These are phyloP conservation scores for Porphyridium purpureum DNA, from an alignment of 23 red algal species.

Conservation along the genomic window DNA sequence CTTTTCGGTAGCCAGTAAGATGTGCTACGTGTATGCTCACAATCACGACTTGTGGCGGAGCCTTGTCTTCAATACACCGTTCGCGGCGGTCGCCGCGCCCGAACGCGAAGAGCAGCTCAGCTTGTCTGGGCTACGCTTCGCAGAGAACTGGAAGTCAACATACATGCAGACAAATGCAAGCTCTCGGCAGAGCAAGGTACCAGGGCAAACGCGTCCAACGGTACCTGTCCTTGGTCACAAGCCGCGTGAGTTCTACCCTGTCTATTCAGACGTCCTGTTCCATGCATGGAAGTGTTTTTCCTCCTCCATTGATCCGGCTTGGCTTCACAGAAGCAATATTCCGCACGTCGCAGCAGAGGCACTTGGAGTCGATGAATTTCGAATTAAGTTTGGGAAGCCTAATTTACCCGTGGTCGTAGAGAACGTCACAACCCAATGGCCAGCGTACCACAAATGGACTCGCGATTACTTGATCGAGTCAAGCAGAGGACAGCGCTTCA, in stretches of 20 bases:
- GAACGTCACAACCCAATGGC: background rate
- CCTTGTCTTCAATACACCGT: constrained; percentile 2
- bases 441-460: constrained; percentile 6
- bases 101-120: background rate
- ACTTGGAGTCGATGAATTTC: constrained; percentile 3
- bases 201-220: background rate
- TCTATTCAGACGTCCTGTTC: constrained; percentile 40
- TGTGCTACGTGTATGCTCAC: background rate
- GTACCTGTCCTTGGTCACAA: background rate
- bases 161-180: background rate
- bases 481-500: constrained; percentile 1
- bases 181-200: background rate
- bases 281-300: background rate
- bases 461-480: background rate
- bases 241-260: background rate
- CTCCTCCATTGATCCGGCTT: background rate
- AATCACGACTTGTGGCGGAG: constrained; percentile 22
- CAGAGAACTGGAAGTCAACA: background rate
- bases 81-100: too few species aligned
- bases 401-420: constrained; percentile 12
- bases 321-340: constrained; percentile 8
- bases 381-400: background rate
- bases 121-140: background rate
- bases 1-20: background rate
- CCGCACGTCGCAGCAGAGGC: constrained; percentile 1